Evolutionary conservation across 441 rosid genomes (phyloP), one percentile per base, ranked within the genome.

Genomic region (Corymbia citriodora): DNA sequence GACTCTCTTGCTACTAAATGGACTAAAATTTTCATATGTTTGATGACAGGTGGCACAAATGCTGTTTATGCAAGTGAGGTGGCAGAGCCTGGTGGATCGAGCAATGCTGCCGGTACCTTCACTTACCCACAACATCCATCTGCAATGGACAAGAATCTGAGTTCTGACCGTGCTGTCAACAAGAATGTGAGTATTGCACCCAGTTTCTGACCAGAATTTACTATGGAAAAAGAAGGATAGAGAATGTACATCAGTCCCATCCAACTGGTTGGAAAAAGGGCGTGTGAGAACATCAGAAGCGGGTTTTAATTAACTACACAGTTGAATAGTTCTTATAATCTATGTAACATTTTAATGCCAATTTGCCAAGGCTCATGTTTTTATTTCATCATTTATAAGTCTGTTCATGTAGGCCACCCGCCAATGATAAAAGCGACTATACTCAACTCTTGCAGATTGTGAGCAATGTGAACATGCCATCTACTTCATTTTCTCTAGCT

Each of bases 61-160:
- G 94, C 92, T 90, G 91, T 96, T 55, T 88, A 94, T 92, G 90
- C 96, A 18, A 90, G 97, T 87, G 98, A 95, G 53, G 89, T 90
- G 86, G 91, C 94, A 90, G 97, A 95, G 90, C 95, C 92, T 16
- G 89, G 92, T 72, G 93, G 95, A 93, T 89, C 94, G 61, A 92
- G 88, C 93, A 94, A 93, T 90, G 91, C 94, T 81, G 89, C 94
- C 27, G 95, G 94, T 93, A 93, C 96, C 89, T 95, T 94, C 88
- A 90, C 93, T 36, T 96, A 92, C 86, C 91, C 95, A 96, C 96
- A 94, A 90, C 93, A 93, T 91, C 96, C 94, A 91, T 91, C 97
- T 63, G 87, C 94, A 81, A 55, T 91, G 87, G 98, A 96, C 91
- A 96, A 94, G 95, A 95, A 93, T 91, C 68, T 92, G 91, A 94